Conservation (phyloP, 108 stramenopile genomes). For the Skeletonema menzelii region DNA sequence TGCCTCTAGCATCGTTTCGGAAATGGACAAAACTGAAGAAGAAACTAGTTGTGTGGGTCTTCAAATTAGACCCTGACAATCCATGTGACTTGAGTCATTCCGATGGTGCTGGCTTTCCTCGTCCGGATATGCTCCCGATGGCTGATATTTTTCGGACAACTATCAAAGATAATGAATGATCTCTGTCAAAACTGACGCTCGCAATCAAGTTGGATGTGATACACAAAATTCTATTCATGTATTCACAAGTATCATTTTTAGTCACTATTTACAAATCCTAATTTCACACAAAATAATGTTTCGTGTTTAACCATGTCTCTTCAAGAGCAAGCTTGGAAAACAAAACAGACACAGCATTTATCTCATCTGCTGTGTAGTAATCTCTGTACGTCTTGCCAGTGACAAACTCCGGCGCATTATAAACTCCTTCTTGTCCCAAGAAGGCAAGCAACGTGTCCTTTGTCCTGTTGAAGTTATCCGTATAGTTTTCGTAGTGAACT, state of each 20-base stretch:
- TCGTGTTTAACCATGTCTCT: slow-evolving; percentile 37
- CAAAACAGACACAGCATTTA: slow-evolving; percentile 16
- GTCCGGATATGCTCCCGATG: slow-evolving; percentile 53
- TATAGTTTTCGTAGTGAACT: slow-evolving; percentile 83
- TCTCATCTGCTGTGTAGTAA: slow-evolving; percentile 42
- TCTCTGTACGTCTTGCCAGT: slow-evolving; percentile 54
- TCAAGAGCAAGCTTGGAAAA: slow-evolving; percentile 33
- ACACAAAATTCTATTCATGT: neutral
- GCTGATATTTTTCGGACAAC: slow-evolving; percentile 50
- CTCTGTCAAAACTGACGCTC: neutral
- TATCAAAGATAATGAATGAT: slow-evolving; percentile 1
- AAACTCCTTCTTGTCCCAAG: slow-evolving; percentile 40
- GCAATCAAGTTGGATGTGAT: neutral
- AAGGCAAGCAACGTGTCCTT: slow-evolving; percentile 56
- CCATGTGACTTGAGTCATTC: slow-evolving; percentile 43
- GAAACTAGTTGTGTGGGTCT: slow-evolving; percentile 52
- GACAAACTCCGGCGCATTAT: slow-evolving; percentile 35
- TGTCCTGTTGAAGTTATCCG: slow-evolving; percentile 49
- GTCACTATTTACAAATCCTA: neutral
- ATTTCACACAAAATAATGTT: slow-evolving; percentile 39
- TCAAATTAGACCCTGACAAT: slow-evolving; percentile 43
- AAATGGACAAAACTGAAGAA: slow-evolving; percentile 52
- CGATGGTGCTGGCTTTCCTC: slow-evolving; percentile 53
- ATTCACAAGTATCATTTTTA: neutral
- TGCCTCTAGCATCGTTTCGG: slow-evolving; percentile 45